These are phyloP conservation scores for Alternaria brassicae DNA, from an alignment of 2,329 filamentous ascomycete genomes.

Conservation along the genomic window DNA sequence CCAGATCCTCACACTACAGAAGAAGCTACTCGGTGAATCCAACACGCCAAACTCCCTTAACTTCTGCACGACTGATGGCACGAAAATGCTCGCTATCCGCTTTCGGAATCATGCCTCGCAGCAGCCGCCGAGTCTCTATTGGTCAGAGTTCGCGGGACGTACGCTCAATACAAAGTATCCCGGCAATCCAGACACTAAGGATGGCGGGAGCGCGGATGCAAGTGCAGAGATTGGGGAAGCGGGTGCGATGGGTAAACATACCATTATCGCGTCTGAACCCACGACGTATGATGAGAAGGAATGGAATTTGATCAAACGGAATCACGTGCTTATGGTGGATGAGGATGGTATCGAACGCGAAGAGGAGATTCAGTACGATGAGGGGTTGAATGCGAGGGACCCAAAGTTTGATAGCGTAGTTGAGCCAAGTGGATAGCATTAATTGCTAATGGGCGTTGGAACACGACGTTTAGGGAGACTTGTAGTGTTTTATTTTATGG, in stretches of 20 bases:
- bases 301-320: slow-evolving; percentile 60
- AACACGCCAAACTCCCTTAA: slow-evolving; percentile 60
- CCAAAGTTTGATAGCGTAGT: slow-evolving; percentile 33
- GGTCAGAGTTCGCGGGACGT: slow-evolving; percentile 58
- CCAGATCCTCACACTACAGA: slow-evolving; percentile 57
- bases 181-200: slow-evolving; percentile 54
- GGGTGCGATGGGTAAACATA: slow-evolving; percentile 58
- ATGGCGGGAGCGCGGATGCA: slow-evolving; percentile 45
- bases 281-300: slow-evolving; percentile 61
- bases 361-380: slow-evolving; percentile 48
- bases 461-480: not conserved
- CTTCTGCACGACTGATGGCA: slow-evolving; percentile 60
- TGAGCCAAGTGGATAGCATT: not conserved
- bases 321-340: slow-evolving; percentile 55
- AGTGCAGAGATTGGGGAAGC: slow-evolving; percentile 46
- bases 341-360: slow-evolving; percentile 50
- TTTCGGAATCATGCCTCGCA: slow-evolving; percentile 61
- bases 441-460: not conserved
- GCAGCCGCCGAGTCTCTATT: slow-evolving; percentile 62
- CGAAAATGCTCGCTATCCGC: slow-evolving; percentile 58
- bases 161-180: slow-evolving; percentile 63
- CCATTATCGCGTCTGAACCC: slow-evolving; percentile 63
- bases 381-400: slow-evolving; percentile 51
- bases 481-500: not conserved
- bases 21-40: slow-evolving; percentile 48